phyloP scores from a whole-genome alignment of 306 rosid genomes.

The Elaeagnus macrophylla region DNA sequence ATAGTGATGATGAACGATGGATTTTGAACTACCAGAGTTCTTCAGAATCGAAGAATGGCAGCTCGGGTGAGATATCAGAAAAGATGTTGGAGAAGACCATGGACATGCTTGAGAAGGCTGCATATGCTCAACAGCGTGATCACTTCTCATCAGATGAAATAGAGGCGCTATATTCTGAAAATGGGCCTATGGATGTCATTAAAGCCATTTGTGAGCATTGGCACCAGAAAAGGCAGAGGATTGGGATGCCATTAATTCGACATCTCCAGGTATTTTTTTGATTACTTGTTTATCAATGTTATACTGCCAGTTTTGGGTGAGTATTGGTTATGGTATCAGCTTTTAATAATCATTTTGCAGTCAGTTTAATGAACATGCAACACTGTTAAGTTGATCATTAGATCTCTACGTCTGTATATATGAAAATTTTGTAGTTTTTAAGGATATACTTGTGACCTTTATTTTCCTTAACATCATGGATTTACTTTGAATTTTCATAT shows the following conservation, averaged over 20 bases:
- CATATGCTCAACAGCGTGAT: constrained; percentile 50
- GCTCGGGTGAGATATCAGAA: constrained; percentile 33
- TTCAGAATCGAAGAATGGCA: constrained; percentile 25
- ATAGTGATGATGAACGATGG: constrained; percentile 91
- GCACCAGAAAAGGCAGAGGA: constrained; percentile 60
- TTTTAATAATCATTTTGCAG: too few species aligned
- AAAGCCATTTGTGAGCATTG: constrained; percentile 64
- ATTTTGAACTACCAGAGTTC: constrained; percentile 32
- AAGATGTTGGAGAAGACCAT: constrained; percentile 70
- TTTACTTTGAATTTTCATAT: too few species aligned
- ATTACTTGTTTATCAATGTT: neutral
- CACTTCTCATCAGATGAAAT: constrained; percentile 64
- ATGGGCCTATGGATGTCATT: constrained; percentile 37
- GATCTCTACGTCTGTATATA: too few species aligned
- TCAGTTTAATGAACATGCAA: too few species aligned
- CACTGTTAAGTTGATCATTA: too few species aligned
- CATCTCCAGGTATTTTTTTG: constrained; percentile 70
- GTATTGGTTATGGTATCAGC: too few species aligned
- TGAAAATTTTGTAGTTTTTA: too few species aligned
- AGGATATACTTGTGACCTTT: too few species aligned
- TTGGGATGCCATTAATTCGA: constrained; percentile 80
- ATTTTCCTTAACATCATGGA: too few species aligned
- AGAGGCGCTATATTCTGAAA: constrained; percentile 49
- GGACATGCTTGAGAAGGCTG: constrained; percentile 87
- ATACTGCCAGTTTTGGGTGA: neutral